Evolutionary conservation across 345 rosid species (phyloP).

Genomic region (Melastoma malabathricum): DNA sequence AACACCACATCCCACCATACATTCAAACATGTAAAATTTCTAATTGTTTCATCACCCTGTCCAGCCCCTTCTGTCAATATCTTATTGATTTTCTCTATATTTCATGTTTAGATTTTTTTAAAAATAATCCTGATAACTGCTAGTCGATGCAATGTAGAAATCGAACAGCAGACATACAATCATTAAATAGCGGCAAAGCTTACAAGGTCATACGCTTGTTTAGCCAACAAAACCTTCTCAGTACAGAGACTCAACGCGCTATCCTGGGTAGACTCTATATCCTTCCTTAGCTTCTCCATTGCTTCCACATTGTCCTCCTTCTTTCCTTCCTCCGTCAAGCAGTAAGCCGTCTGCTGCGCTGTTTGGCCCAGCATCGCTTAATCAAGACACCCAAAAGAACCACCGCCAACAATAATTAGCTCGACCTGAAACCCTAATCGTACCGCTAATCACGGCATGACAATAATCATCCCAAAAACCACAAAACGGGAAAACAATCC

Average conservation of each 20-base stretch:
- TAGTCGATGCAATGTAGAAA: too few species aligned
- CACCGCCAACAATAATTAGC: background rate
- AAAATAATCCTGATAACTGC: too few species aligned
- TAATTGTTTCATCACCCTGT: too few species aligned
- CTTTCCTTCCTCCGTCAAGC: constrained; percentile 29
- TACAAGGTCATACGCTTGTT: constrained; percentile 89
- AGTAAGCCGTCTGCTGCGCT: constrained; percentile 74
- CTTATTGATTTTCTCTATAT: too few species aligned
- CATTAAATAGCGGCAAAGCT: constrained; percentile 10
- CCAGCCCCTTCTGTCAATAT: too few species aligned
- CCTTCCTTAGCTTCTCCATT: constrained; percentile 62
- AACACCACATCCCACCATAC: too few species aligned
- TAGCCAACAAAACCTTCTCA: constrained; percentile 77
- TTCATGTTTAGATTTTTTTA: too few species aligned
- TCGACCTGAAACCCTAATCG: background rate
- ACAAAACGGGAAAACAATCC: background rate
- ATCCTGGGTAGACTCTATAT: constrained; percentile 71
- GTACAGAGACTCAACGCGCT: constrained; percentile 74
- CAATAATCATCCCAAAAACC: background rate
- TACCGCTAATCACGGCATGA: background rate
- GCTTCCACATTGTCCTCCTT: constrained; percentile 59
- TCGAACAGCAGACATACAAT: background rate
- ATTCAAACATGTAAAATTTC: too few species aligned
- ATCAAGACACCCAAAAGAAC: constrained; percentile 4
- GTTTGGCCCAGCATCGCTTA: constrained; percentile 82